Evolutionary conservation across 768 basidiomycete genomes (phyloP), one percentile per base, ranked within the genome.

Genomic region (Panellus pusillus): DNA sequence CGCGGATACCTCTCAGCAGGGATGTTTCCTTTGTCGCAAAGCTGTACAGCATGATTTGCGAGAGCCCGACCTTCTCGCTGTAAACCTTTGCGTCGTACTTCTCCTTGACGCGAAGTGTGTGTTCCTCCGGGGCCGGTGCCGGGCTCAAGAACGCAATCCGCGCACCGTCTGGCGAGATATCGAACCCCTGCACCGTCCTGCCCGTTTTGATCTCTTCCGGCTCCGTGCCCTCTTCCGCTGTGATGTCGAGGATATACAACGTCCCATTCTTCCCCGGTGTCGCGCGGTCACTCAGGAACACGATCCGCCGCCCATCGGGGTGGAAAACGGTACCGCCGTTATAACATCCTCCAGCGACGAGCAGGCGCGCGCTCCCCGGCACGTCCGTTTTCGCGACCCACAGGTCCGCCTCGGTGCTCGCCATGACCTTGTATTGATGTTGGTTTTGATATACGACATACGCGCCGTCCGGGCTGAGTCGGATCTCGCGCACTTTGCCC

Each of bases 401-500:
- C 20, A 72, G 59, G 28, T 63, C 62, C 11, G 71, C 64, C n/a
- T 65, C 20, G 1, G 56, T 47, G 41, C 58, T 58, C 5, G 62
- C 64, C 36, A 41, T 51, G 39, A 52, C 32, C 38, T 62, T 66
- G 56, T 72, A 72, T 57, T 69, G 68, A 11, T 64, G 61, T 38
- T 68, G 65, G 32, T 68, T 61, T 53, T 72, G 71, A 53, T 72
- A 72, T 19, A 72, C 48, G 44, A 71, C 60, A 32, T 57, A 52
- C 12, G 47, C 35, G 13, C 70, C 69, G 50, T 71, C 63, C 17
- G 68, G 66, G 51, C 69, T 71, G 58, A 72, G 63, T 43, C 64
- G 66, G 44, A 70, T 65, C 48, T 72, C 70, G 49, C 70, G 67
- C n/a, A 71, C 61, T 55, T 71, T 72, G 27, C 51, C 50, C 18